phyloP scores from a whole-genome alignment of 768 basidiomycete species.

The Kwoniella pini region DNA sequence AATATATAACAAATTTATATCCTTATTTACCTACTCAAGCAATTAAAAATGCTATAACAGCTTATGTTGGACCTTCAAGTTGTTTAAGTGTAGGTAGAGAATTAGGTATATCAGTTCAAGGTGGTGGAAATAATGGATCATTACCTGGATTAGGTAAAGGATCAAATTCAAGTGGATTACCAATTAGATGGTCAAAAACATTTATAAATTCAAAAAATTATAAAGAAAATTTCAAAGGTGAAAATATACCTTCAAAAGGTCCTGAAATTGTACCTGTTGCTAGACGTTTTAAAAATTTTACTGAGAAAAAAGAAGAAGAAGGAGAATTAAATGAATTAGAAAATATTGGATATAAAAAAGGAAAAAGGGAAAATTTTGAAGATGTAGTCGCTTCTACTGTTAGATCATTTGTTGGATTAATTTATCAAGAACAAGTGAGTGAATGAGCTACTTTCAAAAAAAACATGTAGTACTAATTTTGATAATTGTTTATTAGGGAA shows the following conservation, averaged over 20 bases:
- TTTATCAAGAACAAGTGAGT: conserved; percentile 80
- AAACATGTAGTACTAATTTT: too few species aligned
- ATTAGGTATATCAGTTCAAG: conserved; percentile 46
- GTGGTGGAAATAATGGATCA: conserved; percentile 28
- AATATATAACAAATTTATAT: conserved; percentile 75
- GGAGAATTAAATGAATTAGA: conserved; percentile 58
- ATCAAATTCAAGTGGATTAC: conserved; percentile 13
- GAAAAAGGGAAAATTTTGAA: conserved; percentile 58
- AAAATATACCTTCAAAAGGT: conserved; percentile 14
- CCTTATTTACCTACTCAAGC: conserved; percentile 91
- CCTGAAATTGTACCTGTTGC: conserved; percentile 30
- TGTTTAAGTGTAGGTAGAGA: conserved; percentile 83
- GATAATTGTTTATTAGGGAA: conserved; percentile 52
- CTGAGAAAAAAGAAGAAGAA: conserved; percentile 9
- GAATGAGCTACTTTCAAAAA: too few species aligned
- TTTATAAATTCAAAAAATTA: conserved; percentile 5
- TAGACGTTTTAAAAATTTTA: conserved; percentile 26
- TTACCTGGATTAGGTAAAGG: conserved; percentile 27
- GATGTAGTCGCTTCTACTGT: conserved; percentile 88
- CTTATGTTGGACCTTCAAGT: conserved; percentile 82
- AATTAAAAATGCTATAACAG: conserved; percentile 84
- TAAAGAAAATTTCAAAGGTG: conserved; percentile 42
- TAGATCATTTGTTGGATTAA: conserved; percentile 78
- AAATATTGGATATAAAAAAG: background rate
- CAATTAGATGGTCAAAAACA: conserved; percentile 24